A percentile compares a stretch with the other conserved stretches of the same genome.
These are phyloP conservation scores for Talaromyces liani DNA, from an alignment of 495 filamentous ascomycete species.

Conservation along the genomic window DNA sequence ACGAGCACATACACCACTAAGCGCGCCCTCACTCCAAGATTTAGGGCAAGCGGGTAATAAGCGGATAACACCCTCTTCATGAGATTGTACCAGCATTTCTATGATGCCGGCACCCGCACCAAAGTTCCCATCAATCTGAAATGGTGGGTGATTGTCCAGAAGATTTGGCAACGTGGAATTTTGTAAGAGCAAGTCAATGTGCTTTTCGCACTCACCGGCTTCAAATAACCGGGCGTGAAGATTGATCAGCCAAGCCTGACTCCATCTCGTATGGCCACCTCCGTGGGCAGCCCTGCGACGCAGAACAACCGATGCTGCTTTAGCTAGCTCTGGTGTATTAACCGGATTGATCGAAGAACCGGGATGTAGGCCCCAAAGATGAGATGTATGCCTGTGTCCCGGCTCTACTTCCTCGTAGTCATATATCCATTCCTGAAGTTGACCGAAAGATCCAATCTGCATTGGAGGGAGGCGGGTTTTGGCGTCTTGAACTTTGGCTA, in stretches of 20 bases:
- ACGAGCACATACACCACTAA: slow-evolving; percentile 32
- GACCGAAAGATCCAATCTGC: slow-evolving; percentile 30
- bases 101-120: slow-evolving; percentile 39
- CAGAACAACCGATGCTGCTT: slow-evolving; percentile 30
- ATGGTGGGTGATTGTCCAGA: slow-evolving; percentile 35
- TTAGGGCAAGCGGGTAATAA: slow-evolving; percentile 36
- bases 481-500: slow-evolving; percentile 11
- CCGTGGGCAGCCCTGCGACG: slow-evolving; percentile 30
- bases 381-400: slow-evolving; percentile 43
- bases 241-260: slow-evolving; percentile 40
- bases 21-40: slow-evolving; percentile 23
- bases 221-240: slow-evolving; percentile 25
- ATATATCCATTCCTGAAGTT: slow-evolving; percentile 40
- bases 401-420: slow-evolving; percentile 41
- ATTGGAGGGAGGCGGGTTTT: slow-evolving; percentile 21
- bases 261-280: slow-evolving; percentile 43
- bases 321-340: slow-evolving; percentile 19
- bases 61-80: slow-evolving; percentile 33
- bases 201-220: slow-evolving; percentile 24
- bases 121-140: slow-evolving; percentile 50
- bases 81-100: slow-evolving; percentile 46
- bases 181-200: slow-evolving; percentile 29
- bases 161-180: slow-evolving; percentile 34
- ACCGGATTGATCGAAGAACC: slow-evolving; percentile 20
- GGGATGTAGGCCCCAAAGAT: slow-evolving; percentile 36